Base-by-base conservation (phyloP, 2,329 filamentous ascomycete genomes). In the Conoideocrella luteorostrata region DNA sequence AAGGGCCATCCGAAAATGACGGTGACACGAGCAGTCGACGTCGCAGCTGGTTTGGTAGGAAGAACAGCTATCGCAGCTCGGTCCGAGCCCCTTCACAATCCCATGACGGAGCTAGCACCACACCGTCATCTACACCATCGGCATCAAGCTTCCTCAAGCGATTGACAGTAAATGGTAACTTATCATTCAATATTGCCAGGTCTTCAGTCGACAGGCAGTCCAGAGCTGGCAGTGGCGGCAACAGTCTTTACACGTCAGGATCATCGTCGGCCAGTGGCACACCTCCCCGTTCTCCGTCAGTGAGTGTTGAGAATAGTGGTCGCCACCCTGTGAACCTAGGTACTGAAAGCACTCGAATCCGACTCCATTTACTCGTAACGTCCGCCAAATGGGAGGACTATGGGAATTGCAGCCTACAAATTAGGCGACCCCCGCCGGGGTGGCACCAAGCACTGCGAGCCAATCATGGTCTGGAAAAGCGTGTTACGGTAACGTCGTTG, bases 321-420 rank as follows among this genome's bases (percentile, higher is more conserved):
- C 72, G 73, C 36, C 68, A 69, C 43, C 73, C 80, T 17, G 64
- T 82, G 18, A 85, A 83, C 43, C 81, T 88, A 45, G 83, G 83
- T 43, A 51, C 51, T 5, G 64, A 66, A 20, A 89, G 93, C 56
- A 80, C 91, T 41, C 90, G 90, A 54, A 87, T 96, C 53, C 77
- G 89, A 28, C 77, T 97, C 11, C 95, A 97, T 61, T 73, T 87
- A 39, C 82, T 91, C 39, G 84, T 89, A 47, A 72, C 78, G 2
- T 72, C 79, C 11, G 80, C 80, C 39, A 91, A 91, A 60, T 98
- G 93, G 93, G 82, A 88, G 48, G 90, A 97, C 60, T 82, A 90
- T 69, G 91, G 93, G 51, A 82, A 87, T 53, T 94, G 89, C 47
- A 75, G 81, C 29, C 69, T 98, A 47, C 88, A 86, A 13, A 88